phyloP scores from a whole-genome alignment of 495 filamentous ascomycete genomes.

The Neurospora tetrasperma region DNA sequence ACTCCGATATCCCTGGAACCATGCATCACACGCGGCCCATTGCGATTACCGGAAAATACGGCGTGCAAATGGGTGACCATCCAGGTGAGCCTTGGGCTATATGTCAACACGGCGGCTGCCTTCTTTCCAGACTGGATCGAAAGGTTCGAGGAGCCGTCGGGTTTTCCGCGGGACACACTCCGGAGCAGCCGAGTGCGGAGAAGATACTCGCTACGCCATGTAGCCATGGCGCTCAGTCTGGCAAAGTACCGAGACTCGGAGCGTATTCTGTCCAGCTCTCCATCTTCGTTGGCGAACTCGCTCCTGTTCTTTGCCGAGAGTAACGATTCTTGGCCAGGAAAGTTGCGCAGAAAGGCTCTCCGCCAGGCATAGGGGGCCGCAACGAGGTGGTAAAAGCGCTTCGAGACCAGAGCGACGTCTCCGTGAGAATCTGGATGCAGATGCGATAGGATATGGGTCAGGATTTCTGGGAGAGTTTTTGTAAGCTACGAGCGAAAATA shows the following conservation, averaged over 20 bases:
- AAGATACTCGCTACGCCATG: slow-evolving; percentile 91
- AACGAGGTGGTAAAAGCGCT: slow-evolving; percentile 70
- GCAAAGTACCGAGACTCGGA: slow-evolving; percentile 57
- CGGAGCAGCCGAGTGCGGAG: slow-evolving; percentile 74
- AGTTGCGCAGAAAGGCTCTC: slow-evolving; percentile 79
- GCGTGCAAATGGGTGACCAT: slow-evolving; percentile 69
- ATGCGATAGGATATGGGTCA: slow-evolving; percentile 88
- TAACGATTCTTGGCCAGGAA: slow-evolving; percentile 57
- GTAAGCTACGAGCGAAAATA: slow-evolving; percentile 9
- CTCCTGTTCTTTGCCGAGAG: slow-evolving; percentile 23
- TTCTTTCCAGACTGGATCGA: slow-evolving; percentile 45
- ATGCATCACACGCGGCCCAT: slow-evolving; percentile 67
- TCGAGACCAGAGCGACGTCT: slow-evolving; percentile 69
- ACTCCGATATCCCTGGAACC: slow-evolving; percentile 66
- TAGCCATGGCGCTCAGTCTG: slow-evolving; percentile 64
- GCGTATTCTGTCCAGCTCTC: slow-evolving; percentile 50
- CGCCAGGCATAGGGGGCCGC: slow-evolving; percentile 87
- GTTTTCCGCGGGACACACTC: slow-evolving; percentile 64
- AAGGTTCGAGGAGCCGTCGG: slow-evolving; percentile 30
- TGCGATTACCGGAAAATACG: slow-evolving; percentile 56
- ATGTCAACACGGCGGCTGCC: slow-evolving; percentile 53
- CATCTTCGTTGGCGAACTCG: slow-evolving; percentile 28
- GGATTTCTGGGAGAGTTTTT: slow-evolving; percentile 51
- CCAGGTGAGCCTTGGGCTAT: slow-evolving; percentile 67
- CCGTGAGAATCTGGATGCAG: slow-evolving; percentile 69